Evolutionary conservation across 805 yeast genomes (phyloP).

Genomic region (Yamadazyma endophytica): DNA sequence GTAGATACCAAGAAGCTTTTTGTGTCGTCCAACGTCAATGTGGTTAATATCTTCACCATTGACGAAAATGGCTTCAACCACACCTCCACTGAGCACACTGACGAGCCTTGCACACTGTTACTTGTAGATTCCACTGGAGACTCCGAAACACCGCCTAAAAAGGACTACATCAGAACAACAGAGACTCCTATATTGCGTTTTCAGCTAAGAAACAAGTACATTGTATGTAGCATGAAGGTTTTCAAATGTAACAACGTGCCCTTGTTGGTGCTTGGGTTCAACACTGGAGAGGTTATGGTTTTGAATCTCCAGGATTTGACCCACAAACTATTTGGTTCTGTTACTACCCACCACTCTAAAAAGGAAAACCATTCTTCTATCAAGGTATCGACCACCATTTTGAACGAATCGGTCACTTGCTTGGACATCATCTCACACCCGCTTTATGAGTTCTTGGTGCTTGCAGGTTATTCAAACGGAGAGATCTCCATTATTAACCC

Average conservation of each 20-base stretch:
- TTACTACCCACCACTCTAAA: slow-evolving; percentile 2
- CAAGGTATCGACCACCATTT: slow-evolving; percentile 8
- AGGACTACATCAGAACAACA: slow-evolving; percentile 27
- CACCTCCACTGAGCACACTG: slow-evolving; percentile 16
- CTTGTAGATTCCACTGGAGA: slow-evolving; percentile 10
- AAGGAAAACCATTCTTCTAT: slow-evolving; percentile 1
- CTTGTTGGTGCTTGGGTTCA: slow-evolving; percentile 57
- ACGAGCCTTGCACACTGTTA: slow-evolving; percentile 18
- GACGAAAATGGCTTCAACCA: slow-evolving; percentile 20
- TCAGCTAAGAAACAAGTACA: slow-evolving; percentile 27
- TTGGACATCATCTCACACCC: slow-evolving; percentile 25
- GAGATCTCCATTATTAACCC: slow-evolving; percentile 49
- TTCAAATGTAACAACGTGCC: slow-evolving; percentile 30
- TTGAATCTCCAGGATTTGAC: slow-evolving; percentile 46
- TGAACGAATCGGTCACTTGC: slow-evolving; percentile 17
- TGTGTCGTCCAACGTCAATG: slow-evolving; percentile 46
- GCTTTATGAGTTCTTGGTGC: slow-evolving; percentile 40
- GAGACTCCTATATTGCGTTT: slow-evolving; percentile 45
- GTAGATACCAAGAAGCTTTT: slow-evolving; percentile 23
- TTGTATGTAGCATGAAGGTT: slow-evolving; percentile 37
- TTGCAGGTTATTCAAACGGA: slow-evolving; percentile 64
- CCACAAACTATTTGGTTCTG: slow-evolving; percentile 40
- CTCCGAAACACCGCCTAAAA: background rate
- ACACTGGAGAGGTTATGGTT: slow-evolving; percentile 65
- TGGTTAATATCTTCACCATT: slow-evolving; percentile 43